Evolutionary conservation across 108 stramenopile genomes (phyloP), one percentile per base, ranked within the genome.

Genomic region (Poteriospumella lacustris): DNA sequence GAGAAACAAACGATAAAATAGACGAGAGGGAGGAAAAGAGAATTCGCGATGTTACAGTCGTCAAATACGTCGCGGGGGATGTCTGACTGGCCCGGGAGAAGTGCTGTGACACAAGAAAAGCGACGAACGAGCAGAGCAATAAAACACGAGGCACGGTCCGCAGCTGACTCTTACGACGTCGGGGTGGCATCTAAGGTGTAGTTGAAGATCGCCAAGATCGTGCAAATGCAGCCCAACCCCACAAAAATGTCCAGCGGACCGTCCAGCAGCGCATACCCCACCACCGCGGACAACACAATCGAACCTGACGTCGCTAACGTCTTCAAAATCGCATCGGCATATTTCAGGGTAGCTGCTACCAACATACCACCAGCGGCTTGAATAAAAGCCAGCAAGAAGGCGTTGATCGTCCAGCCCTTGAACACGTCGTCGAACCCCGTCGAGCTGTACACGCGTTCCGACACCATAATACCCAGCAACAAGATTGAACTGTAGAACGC

Each of bases 311-410:
- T 84, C 0, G 95, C 95, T 68, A 95, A 81, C 2, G 94, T 95
- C 83, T 96, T 96, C 73, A 96, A 80, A 68, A 96, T 92, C 12
- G 91, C 87, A 79, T 96, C 94, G 39, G 92, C 92, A 76, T 95
- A 88, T 82, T 96, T 96, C 84, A 95, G 91, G 36, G 90, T 92
- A 19, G 94, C 79, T 24, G 95, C 95, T 59, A 96, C 95, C 47
- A 94, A 79, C 75, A 96, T 58, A 19, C 95, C 94, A 68, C 94
- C 94, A 0, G 91, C 93, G 31, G 92, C 92, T 41, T 91, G 91
- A 62, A 95, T 76, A 12, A 88, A 58, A 19, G 91, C 39, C n/a
- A 80, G 47, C 44, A 82, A 34, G 43, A 9, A 40, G 0, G 81
- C 41, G 72, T 72, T 75, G 39, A 69, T 0, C 1, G 83, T 81